phyloP scores from a whole-genome alignment of 768 basidiomycete genomes.

The Phanerochaete sordida region DNA sequence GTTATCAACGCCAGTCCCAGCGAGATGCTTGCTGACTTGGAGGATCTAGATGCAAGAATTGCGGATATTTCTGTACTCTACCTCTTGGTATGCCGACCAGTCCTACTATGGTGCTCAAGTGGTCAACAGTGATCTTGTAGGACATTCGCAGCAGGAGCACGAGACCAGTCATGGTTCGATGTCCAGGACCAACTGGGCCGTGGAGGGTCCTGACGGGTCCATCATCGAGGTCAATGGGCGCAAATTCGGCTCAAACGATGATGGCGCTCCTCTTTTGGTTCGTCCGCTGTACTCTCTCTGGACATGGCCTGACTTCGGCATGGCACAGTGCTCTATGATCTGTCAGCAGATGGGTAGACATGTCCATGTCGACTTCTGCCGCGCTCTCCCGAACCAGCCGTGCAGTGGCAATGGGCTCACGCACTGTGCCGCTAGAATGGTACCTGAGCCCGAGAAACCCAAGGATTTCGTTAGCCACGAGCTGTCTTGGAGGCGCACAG shows the following conservation, averaged over 20 bases:
- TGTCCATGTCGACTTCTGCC: slow-evolving; percentile 54
- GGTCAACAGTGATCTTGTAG: slow-evolving; percentile 30
- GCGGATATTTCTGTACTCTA: slow-evolving; percentile 56
- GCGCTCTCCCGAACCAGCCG: slow-evolving; percentile 29
- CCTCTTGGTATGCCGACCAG: slow-evolving; percentile 40
- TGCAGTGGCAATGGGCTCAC: slow-evolving; percentile 45
- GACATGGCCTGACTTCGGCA: not conserved
- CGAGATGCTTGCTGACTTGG: not conserved
- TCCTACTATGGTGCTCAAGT: no score
- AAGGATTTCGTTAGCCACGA: slow-evolving; percentile 56
- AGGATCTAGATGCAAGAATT: slow-evolving; percentile 44
- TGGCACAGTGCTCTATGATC: slow-evolving; percentile 42
- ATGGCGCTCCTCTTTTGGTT: slow-evolving; percentile 56
- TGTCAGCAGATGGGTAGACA: slow-evolving; percentile 57
- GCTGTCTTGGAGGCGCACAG: slow-evolving; percentile 56
- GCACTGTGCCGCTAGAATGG: slow-evolving; percentile 41
- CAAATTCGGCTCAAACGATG: slow-evolving; percentile 49
- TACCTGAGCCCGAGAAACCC: slow-evolving; percentile 40
- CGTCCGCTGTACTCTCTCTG: not conserved
- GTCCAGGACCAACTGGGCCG: slow-evolving; percentile 53
- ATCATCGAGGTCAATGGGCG: slow-evolving; percentile 52
- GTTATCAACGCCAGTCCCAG: not conserved
- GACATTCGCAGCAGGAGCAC: slow-evolving; percentile 57
- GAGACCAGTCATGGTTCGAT: slow-evolving; percentile 65
- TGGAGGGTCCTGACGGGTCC: slow-evolving; percentile 49